Conservation (phyloP, 257 asterid genomes). For the Leonotis leonurus region DNA sequence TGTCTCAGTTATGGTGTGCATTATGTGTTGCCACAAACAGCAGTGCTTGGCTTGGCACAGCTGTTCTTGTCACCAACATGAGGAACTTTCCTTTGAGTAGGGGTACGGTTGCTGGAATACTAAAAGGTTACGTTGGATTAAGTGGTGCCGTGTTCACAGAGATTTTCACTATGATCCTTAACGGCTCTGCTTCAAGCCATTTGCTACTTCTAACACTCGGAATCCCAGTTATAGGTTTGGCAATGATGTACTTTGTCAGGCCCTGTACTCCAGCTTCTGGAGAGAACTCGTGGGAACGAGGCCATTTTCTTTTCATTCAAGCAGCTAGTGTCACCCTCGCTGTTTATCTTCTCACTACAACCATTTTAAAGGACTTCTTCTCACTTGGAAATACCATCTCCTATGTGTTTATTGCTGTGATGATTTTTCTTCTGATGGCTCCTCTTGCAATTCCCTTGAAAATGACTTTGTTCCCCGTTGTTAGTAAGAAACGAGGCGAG, state of each 20-base stretch:
- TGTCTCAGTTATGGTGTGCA: constrained; percentile 68
- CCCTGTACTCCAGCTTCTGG: constrained; percentile 85
- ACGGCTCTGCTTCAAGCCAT: constrained; percentile 52
- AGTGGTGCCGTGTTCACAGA: constrained; percentile 87
- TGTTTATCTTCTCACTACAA: constrained; percentile 73
- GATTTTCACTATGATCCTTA: constrained; percentile 66
- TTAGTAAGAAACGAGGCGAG: constrained; percentile 21
- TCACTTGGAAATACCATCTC: constrained; percentile 43
- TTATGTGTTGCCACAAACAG: constrained; percentile 84
- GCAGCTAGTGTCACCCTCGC: constrained; percentile 70
- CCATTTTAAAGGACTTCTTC: constrained; percentile 37
- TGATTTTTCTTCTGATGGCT: constrained; percentile 81
- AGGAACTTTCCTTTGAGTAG: constrained; percentile 83
- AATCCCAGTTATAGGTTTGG: constrained; percentile 52
- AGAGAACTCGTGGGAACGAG: constrained; percentile 61
- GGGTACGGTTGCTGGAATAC: constrained; percentile 91
- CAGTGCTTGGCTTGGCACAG: constrained; percentile 88
- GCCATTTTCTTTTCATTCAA: constrained; percentile 87
- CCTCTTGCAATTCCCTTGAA: constrained; percentile 88
- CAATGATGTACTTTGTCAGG: constrained; percentile 80
- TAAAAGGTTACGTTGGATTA: constrained; percentile 80
- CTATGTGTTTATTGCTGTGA: constrained; percentile 46
- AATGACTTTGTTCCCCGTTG: constrained; percentile 68
- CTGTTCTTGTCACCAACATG: constrained; percentile 97
- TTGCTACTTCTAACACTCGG: constrained; percentile 66